Evolutionary conservation across 2,329 filamentous ascomycete species (phyloP).

Genomic region (Gaeumannomyces tritici): DNA sequence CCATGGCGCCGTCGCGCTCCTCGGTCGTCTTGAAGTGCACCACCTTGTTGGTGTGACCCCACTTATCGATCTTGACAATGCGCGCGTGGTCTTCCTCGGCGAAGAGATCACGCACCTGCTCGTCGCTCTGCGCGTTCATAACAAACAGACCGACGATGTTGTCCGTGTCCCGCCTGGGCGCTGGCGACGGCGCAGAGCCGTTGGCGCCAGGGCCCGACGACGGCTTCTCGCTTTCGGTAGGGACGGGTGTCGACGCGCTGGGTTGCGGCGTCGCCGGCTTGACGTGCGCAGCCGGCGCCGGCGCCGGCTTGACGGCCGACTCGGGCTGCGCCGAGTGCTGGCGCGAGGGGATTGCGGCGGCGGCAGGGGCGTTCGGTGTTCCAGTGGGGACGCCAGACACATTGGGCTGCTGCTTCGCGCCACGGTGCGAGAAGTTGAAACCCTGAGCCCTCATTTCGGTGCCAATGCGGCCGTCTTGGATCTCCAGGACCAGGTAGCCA

Average conservation of each 20-base stretch:
- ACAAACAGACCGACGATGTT: conserved; percentile 82
- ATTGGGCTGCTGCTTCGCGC: conserved; percentile 60
- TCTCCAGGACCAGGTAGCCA: conserved; percentile 88
- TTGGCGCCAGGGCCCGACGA: conserved; percentile 34
- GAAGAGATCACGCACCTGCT: conserved; percentile 75
- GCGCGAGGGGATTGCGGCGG: conserved; percentile 16
- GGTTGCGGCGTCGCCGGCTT: conserved; percentile 38
- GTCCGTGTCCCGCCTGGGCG: conserved; percentile 49
- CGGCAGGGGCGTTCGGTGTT: conserved; percentile 16
- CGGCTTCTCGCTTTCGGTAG: conserved; percentile 49
- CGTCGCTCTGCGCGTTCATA: conserved; percentile 73
- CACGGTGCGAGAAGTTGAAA: conserved; percentile 97
- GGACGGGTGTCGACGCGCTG: conserved; percentile 26
- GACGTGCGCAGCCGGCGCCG: conserved; percentile 11
- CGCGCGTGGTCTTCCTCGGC: conserved; percentile 74
- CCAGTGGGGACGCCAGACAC: conserved; percentile 12
- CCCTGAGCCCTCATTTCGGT: conserved; percentile 98
- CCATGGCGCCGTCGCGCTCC: conserved; percentile 72
- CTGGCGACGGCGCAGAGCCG: conserved; percentile 46
- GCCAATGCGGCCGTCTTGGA: conserved; percentile 90
- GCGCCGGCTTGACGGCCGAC: not conserved
- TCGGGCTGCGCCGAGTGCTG: not conserved
- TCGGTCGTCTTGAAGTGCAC: conserved; percentile 74
- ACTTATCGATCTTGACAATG: conserved; percentile 70
- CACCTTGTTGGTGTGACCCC: conserved; percentile 71